Percentiles rank a stretch among this genome's conserved stretches.
Conservation (phyloP, 257 asterid genomes). For the Nicotiana knightiana region DNA sequence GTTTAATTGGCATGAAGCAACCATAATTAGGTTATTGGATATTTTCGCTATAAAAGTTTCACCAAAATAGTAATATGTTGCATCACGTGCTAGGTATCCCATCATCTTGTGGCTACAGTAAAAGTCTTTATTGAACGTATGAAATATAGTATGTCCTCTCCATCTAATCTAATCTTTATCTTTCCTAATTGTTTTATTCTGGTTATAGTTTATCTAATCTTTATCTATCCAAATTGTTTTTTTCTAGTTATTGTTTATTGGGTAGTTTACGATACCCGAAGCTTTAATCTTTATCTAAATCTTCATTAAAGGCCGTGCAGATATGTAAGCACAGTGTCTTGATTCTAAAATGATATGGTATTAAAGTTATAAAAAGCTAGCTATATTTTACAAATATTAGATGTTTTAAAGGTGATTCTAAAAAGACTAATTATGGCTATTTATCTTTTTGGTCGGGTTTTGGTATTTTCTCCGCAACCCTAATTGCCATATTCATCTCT, state of each 20-base stretch:
- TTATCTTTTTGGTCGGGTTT: conserved; percentile 21
- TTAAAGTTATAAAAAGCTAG: neutral
- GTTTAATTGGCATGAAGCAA: no score
- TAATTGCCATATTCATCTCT: conserved; percentile 4
- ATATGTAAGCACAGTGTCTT: conserved; percentile 15
- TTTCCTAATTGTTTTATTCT: neutral
- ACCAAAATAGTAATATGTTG: no score
- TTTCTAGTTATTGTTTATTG: neutral
- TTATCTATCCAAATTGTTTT: neutral
- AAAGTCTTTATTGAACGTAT: neutral
- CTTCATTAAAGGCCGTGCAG: conserved; percentile 27
- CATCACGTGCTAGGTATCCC: no score
- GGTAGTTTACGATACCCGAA: neutral
- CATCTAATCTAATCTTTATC: neutral
- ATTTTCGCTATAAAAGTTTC: no score
- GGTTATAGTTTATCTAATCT: neutral
- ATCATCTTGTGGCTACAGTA: no score
- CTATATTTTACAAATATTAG: conserved; percentile 2
- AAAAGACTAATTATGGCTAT: conserved; percentile 16
- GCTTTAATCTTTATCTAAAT: conserved; percentile 4
- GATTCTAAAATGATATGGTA: neutral
- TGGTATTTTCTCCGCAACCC: neutral
- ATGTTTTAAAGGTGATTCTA: conserved; percentile 16
- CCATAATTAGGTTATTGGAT: no score
- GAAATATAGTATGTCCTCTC: neutral